A percentile compares a stretch with the other conserved stretches of the same genome.
These are phyloP conservation scores for Xylaria telfairii DNA, from an alignment of 495 filamentous ascomycete species.

Conservation along the genomic window DNA sequence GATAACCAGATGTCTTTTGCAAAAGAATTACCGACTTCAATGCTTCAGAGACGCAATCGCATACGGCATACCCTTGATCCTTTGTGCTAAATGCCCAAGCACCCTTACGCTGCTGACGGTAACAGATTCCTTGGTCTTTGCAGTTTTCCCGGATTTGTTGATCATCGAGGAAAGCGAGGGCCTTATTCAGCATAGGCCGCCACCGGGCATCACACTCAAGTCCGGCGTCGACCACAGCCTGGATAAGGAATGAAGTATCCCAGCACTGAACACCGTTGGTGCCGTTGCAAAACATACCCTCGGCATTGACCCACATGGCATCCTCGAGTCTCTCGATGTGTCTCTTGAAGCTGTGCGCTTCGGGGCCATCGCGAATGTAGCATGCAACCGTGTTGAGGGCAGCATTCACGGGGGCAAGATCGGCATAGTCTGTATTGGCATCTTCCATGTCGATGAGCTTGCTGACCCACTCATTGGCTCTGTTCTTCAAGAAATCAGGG, in stretches of 20 bases:
- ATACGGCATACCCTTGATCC: constrained; percentile 92
- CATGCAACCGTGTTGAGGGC: constrained; percentile 86
- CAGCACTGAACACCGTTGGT: constrained; percentile 97
- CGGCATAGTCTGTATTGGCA: constrained; percentile 84
- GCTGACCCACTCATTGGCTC: constrained; percentile 74
- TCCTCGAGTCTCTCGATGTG: constrained; percentile 84
- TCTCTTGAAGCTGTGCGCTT: constrained; percentile 73
- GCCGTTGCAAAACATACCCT: constrained; percentile 93
- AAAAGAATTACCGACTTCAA: constrained; percentile 86
- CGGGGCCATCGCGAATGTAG: constrained; percentile 82
- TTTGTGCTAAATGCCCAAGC: constrained; percentile 95
- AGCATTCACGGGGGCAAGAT: constrained; percentile 86
- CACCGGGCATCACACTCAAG: constrained; percentile 79
- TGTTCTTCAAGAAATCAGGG: constrained; percentile 57
- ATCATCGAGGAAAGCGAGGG: constrained; percentile 84
- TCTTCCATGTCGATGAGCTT: constrained; percentile 86
- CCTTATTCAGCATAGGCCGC: constrained; percentile 82
- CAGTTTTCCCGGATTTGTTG: constrained; percentile 92
- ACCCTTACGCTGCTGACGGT: constrained; percentile 90
- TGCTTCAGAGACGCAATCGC: constrained; percentile 91
- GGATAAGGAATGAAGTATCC: constrained; percentile 91
- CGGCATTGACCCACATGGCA: constrained; percentile 88
- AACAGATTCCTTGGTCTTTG: constrained; percentile 77
- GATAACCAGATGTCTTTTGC: constrained; percentile 79
- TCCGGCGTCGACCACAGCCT: constrained; percentile 78